phyloP scores from a whole-genome alignment of 106 monocot genomes.

The Triglochin maritima region DNA sequence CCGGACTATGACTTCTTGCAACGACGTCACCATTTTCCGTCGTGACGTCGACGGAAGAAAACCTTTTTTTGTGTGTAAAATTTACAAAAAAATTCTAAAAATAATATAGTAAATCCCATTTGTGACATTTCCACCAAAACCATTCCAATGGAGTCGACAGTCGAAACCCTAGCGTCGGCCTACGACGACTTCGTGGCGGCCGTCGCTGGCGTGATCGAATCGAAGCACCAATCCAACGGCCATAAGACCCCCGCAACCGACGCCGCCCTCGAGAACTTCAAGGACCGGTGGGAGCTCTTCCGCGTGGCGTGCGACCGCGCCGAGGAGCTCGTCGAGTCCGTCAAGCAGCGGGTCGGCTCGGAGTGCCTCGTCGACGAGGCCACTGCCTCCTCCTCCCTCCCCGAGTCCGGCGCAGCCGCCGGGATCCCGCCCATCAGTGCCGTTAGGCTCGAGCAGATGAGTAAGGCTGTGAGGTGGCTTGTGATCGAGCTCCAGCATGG shows the following conservation, averaged over 20 bases:
- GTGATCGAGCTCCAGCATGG: constrained; percentile 91
- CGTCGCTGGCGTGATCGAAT: constrained; percentile 20
- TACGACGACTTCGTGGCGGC: constrained; percentile 25
- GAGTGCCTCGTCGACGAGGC: constrained; percentile 47
- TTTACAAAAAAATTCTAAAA: no score
- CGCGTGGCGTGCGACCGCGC: constrained; percentile 34
- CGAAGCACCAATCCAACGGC: constrained; percentile 23
- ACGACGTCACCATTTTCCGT: no score
- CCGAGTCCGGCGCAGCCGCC: constrained; percentile 1
- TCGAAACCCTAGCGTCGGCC: constrained; percentile 14
- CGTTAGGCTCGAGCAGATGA: constrained; percentile 96
- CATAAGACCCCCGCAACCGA: constrained; percentile 25
- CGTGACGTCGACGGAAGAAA: no score
- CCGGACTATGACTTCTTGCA: no score
- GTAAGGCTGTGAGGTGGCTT: constrained; percentile 94
- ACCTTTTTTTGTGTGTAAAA: no score
- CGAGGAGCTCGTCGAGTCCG: constrained; percentile 37
- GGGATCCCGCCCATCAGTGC: constrained; percentile 88
- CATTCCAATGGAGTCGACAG: constrained; percentile 14
- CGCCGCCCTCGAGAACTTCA: constrained; percentile 34
- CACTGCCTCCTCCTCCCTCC: constrained; percentile 9
- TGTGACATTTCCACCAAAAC: no score
- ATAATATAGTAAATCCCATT: no score
- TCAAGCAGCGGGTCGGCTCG: constrained; percentile 31
- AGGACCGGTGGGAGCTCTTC: constrained; percentile 38